phyloP scores from a whole-genome alignment of 305 asterid genomes.

The Solanum chacoense region DNA sequence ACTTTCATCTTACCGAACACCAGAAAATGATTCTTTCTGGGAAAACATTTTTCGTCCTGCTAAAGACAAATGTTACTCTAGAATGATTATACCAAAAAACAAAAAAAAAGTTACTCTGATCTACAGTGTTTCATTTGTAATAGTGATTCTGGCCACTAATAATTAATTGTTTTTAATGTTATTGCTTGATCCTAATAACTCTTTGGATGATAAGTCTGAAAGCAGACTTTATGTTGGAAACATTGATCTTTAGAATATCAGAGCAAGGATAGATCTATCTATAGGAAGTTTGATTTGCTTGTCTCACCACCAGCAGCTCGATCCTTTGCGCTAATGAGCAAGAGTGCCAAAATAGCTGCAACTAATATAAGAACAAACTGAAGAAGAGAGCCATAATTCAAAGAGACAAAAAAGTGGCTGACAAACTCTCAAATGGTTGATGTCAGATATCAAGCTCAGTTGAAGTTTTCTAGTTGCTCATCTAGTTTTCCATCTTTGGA shows the following conservation, averaged over 20 bases:
- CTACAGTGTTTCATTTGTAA: neutral
- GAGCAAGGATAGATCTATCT: slow-evolving; percentile 29
- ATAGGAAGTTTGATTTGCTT: neutral
- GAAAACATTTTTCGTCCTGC: neutral
- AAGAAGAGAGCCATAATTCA: slow-evolving; percentile 35
- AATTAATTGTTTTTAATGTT: neutral
- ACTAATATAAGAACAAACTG: slow-evolving; percentile 73
- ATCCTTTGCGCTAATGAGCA: slow-evolving; percentile 9
- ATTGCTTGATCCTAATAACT: slow-evolving; percentile 34
- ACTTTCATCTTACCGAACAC: neutral
- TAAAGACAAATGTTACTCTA: neutral
- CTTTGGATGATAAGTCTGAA: slow-evolving; percentile 42
- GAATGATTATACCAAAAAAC: neutral
- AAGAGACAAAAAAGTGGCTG: slow-evolving; percentile 42
- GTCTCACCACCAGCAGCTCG: no score
- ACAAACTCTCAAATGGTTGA: neutral
- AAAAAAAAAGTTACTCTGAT: neutral
- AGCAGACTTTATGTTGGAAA: slow-evolving; percentile 73
- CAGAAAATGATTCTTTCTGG: neutral
- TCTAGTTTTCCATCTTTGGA: neutral
- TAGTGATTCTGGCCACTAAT: neutral
- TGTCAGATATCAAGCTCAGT: neutral
- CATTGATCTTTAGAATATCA: slow-evolving; percentile 71
- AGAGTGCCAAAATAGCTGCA: slow-evolving; percentile 70
- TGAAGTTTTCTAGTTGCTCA: neutral